Percentiles rank a stretch among this genome's conserved stretches.
phyloP scores from a whole-genome alignment of 176 grass and related monocot genomes.

The Poa annua region DNA sequence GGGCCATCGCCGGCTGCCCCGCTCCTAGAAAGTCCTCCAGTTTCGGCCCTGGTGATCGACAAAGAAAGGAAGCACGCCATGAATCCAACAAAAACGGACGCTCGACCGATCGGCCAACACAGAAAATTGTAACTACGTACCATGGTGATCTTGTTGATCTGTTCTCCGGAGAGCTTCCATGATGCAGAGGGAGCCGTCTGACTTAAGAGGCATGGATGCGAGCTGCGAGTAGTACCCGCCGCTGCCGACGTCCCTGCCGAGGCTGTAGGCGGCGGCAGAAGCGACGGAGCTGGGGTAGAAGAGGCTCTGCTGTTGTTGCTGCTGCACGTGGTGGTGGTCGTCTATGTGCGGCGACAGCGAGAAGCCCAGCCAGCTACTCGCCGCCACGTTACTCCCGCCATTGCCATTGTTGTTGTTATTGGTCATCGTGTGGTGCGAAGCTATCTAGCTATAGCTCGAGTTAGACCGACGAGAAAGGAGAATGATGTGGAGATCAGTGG shows the following conservation, averaged over 20 bases:
- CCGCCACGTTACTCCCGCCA: conserved; percentile 43
- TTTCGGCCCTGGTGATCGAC: conserved; percentile 76
- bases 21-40: conserved; percentile 94
- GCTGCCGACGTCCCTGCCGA: conserved; percentile 35
- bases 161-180: conserved; percentile 92
- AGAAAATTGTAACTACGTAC: conserved; percentile 28
- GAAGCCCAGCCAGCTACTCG: conserved; percentile 85
- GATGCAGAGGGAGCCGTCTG: conserved; percentile 95
- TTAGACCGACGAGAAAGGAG: not conserved
- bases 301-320: conserved; percentile 52
- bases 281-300: conserved; percentile 52
- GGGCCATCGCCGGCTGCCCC: conserved; percentile 71
- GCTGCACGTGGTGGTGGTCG: conserved; percentile 49
- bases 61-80: not conserved
- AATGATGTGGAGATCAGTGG: conserved; percentile 6
- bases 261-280: conserved; percentile 37
- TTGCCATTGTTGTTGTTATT: conserved; percentile 47
- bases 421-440: conserved; percentile 54
- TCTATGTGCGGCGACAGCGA: conserved; percentile 84
- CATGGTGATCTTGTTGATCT: conserved; percentile 70
- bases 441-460: not conserved
- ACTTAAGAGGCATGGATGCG: conserved; percentile 95
- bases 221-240: conserved; percentile 78
- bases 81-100: not conserved
- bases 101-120: not conserved